A percentile compares a stretch with the other conserved stretches of the same genome.
These are phyloP conservation scores for Daldinia caldariorum DNA, from an alignment of 495 filamentous ascomycete species.

Conservation along the genomic window DNA sequence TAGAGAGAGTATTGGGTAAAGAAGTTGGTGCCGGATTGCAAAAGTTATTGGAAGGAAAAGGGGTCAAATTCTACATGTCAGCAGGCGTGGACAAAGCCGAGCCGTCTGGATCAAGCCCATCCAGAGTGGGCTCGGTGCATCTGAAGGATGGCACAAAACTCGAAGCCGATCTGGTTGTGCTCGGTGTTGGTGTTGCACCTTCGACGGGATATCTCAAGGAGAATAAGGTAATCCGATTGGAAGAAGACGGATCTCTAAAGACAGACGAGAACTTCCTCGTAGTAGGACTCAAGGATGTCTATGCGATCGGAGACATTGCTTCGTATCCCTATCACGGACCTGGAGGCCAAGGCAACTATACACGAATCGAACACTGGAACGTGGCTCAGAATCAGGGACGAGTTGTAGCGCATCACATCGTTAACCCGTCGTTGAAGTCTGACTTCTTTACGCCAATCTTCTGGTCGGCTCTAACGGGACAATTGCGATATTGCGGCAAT, in stretches of 20 bases:
- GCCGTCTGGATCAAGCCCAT: conserved; percentile 68
- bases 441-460: conserved; percentile 91
- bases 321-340: conserved; percentile 94
- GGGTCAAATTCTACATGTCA: conserved; percentile 84
- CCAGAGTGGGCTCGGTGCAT: conserved; percentile 79
- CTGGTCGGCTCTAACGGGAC: conserved; percentile 90
- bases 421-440: conserved; percentile 65
- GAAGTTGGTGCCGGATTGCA: conserved; percentile 84
- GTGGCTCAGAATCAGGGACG: conserved; percentile 94
- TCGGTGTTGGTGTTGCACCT: conserved; percentile 88
- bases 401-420: conserved; percentile 76
- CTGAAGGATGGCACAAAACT: conserved; percentile 89
- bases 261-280: conserved; percentile 83
- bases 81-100: conserved; percentile 84
- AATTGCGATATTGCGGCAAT: conserved; percentile 92
- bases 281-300: conserved; percentile 77
- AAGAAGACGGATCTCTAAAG: conserved; percentile 81
- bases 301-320: conserved; percentile 94
- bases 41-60: conserved; percentile 78
- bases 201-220: conserved; percentile 85
- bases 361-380: conserved; percentile 96
- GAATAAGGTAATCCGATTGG: conserved; percentile 71
- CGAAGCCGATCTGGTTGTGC: conserved; percentile 86
- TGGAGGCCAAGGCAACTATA: conserved; percentile 72
- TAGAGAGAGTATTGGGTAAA: conserved; percentile 88